Percentiles rank a stretch among this genome's conserved stretches.
Evolutionary conservation across 2,329 filamentous ascomycete species (phyloP).

Genomic region (Shiraia bambusicola): DNA sequence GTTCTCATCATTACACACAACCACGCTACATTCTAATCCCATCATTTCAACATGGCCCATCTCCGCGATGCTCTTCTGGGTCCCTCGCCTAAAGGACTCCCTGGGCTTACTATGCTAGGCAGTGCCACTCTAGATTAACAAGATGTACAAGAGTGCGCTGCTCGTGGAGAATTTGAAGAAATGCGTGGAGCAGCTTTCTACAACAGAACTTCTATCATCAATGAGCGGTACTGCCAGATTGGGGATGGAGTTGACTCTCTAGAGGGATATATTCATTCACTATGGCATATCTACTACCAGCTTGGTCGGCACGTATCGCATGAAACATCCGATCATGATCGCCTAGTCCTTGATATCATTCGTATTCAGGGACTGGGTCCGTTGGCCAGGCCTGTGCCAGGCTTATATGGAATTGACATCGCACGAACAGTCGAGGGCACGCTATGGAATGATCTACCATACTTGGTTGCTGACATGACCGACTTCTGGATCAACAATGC

Average conservation of each 20-base stretch:
- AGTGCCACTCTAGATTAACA: no score
- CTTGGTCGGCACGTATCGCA: background rate
- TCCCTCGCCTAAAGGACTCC: no score
- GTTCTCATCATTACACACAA: no score
- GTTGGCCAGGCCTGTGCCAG: slow-evolving; percentile 10
- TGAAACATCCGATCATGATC: slow-evolving; percentile 8
- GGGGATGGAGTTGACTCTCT: slow-evolving; percentile 11
- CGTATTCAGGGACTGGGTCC: slow-evolving; percentile 9
- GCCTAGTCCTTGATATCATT: slow-evolving; percentile 9
- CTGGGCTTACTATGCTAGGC: no score
- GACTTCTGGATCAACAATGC: slow-evolving; percentile 9
- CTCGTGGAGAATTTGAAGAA: slow-evolving; percentile 5
- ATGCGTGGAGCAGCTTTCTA: slow-evolving; percentile 6
- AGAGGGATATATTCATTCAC: slow-evolving; percentile 9
- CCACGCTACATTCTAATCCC: no score
- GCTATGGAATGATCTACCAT: slow-evolving; percentile 13
- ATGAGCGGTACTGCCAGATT: slow-evolving; percentile 3
- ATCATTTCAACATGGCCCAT: no score
- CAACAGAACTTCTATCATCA: slow-evolving; percentile 8
- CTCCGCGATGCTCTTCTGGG: no score
- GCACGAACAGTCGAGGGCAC: slow-evolving; percentile 12
- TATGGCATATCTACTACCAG: slow-evolving; percentile 12
- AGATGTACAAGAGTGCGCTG: slow-evolving; percentile 4
- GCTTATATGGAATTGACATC: slow-evolving; percentile 12
- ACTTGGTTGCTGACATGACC: slow-evolving; percentile 12